Percentiles rank a stretch among this genome's conserved stretches.
Evolutionary conservation across 129 eudicot species (phyloP).

Genomic region (Flaveria robusta): DNA sequence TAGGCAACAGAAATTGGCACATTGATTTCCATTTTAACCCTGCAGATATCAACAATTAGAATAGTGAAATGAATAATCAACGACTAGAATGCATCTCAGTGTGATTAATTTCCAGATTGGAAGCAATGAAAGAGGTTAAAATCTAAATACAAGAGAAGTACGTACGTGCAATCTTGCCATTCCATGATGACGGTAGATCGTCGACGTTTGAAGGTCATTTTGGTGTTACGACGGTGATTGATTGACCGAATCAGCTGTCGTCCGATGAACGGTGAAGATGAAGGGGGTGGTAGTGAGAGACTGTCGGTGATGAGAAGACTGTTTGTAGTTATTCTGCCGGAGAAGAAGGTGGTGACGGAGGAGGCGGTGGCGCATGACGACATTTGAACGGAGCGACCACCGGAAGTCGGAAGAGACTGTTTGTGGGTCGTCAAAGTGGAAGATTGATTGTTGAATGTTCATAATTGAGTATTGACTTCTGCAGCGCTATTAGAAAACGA

Average conservation of each 20-base stretch:
- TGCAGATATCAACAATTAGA: constrained; percentile 31
- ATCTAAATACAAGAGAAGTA: not conserved
- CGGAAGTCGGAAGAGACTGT: too few relatives aligned
- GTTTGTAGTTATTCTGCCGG: not conserved
- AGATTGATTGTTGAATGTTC: too few relatives aligned
- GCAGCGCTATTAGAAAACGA: too few relatives aligned
- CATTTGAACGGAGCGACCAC: constrained; percentile 26
- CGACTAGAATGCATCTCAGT: too few relatives aligned
- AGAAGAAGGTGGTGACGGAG: not conserved
- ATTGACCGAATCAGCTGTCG: constrained; percentile 17
- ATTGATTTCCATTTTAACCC: constrained; percentile 83
- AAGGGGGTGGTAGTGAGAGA: constrained; percentile 7
- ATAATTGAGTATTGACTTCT: too few relatives aligned
- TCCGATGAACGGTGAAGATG: constrained; percentile 11
- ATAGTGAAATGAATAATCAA: too few relatives aligned
- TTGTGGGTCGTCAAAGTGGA: too few relatives aligned
- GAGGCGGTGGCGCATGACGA: constrained; percentile 32
- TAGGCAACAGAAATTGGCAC: constrained; percentile 88
- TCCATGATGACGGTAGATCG: constrained; percentile 60
- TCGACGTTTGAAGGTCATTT: constrained; percentile 33
- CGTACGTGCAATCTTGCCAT: constrained; percentile 88
- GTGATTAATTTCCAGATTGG: too few relatives aligned
- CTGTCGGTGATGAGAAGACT: constrained; percentile 15
- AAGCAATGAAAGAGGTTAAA: too few relatives aligned
- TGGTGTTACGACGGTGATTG: constrained; percentile 21